Conservation (phyloP, 371 early-diverging fungal genomes). For the Mucor saturninus region DNA sequence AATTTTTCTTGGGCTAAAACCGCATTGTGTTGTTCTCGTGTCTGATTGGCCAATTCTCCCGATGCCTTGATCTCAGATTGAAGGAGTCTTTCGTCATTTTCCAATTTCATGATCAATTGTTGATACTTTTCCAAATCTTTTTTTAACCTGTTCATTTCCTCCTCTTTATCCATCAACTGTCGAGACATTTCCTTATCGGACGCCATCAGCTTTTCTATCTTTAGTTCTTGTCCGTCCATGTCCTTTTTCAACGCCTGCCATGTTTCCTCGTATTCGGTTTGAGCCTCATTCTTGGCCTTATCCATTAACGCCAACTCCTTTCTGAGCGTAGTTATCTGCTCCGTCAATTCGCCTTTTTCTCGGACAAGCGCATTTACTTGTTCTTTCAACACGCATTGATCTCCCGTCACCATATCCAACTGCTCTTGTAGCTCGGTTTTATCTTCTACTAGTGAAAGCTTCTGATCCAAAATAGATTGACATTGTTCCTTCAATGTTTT, state of each 20-base stretch:
- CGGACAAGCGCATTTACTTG: neutral
- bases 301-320: no score
- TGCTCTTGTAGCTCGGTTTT: constrained; percentile 4
- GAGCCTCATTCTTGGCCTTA: no score
- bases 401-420: neutral
- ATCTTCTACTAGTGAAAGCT: neutral
- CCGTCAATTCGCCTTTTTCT: no score
- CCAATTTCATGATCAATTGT: constrained; percentile 7
- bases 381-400: neutral
- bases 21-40: neutral
- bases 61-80: neutral
- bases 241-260: neutral
- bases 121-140: neutral
- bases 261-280: no score
- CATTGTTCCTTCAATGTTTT: neutral
- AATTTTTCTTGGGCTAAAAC: neutral
- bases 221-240: neutral
- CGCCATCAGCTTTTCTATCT: neutral
- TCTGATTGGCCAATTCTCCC: neutral
- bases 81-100: neutral
- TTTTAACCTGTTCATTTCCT: neutral
- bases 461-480: neutral
- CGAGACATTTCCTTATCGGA: no score
- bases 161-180: neutral
- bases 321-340: no score